phyloP scores from a whole-genome alignment of 176 grass and related monocot genomes.

The Ensete glaucum region DNA sequence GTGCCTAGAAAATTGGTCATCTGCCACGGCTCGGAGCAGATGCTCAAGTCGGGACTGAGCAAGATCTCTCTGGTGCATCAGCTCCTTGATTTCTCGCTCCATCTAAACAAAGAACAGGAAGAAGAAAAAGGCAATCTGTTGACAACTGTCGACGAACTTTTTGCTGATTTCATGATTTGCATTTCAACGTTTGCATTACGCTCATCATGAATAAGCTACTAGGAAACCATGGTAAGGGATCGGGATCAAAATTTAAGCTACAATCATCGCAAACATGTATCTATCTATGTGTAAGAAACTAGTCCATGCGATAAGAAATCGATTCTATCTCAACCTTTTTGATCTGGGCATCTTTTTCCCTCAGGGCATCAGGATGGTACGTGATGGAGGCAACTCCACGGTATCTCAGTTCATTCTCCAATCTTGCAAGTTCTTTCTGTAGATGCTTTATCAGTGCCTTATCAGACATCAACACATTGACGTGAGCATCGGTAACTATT shows the following conservation, averaged over 20 bases:
- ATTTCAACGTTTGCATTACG: neutral
- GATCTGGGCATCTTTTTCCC: slow-evolving; percentile 71
- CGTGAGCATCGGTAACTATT: slow-evolving; percentile 63
- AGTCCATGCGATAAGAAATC: neutral
- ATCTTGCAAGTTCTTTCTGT: slow-evolving; percentile 60
- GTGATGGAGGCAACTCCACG: slow-evolving; percentile 40
- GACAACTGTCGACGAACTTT: neutral
- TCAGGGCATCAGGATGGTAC: slow-evolving; percentile 43
- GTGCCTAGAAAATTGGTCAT: slow-evolving; percentile 34
- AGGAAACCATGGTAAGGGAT: neutral
- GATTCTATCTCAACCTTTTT: slow-evolving; percentile 35
- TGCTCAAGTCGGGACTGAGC: slow-evolving; percentile 63
- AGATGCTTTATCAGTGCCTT: slow-evolving; percentile 80
- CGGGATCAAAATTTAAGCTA: neutral
- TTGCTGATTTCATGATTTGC: neutral
- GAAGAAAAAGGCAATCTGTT: neutral
- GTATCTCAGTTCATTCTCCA: slow-evolving; percentile 66
- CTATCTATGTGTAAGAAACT: neutral
- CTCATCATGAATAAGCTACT: neutral
- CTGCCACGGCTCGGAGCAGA: slow-evolving; percentile 38
- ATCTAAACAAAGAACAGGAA: slow-evolving; percentile 33
- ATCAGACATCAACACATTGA: slow-evolving; percentile 81
- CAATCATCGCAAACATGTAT: neutral
- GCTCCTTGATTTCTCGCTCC: slow-evolving; percentile 62
- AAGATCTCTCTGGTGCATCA: slow-evolving; percentile 61